Base-by-base conservation (phyloP, 257 asterid species). In the Plantago ovata region DNA sequence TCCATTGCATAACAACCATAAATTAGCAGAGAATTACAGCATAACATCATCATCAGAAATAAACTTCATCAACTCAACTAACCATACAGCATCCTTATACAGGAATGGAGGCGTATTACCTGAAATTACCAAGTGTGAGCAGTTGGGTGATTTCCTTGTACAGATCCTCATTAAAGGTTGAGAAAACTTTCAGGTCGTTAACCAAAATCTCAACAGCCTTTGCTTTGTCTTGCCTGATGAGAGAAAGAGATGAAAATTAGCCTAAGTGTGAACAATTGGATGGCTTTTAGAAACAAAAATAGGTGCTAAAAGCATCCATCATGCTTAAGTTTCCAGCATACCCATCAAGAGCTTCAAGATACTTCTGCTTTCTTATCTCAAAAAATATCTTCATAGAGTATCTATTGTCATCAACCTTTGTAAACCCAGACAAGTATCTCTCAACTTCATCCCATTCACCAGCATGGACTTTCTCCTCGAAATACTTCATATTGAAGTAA, bases 141-240 rank as follows among this genome's bases (percentile, higher is more conserved):
- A 75, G 81, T 63, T 62, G 71, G n/a, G 81, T 67, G 16, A 71
- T 75, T 48, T 75, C 81, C 61, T 71, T 75, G 56, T 57, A 75
- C 10, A 70, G 74, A 13, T 67, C 75, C 59, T 70, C 77, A 45
- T 75, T 71, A 41, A 70, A 75, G 33, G 72, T 39, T 11, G 77
- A 56, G 22, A 75, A 75, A 44, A 71, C 77, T 60, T 67, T 75
- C 53, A 75, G 36, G 46, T 75, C 81, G 48, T 64, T 71, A 0
- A 66, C 69, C 47, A 75, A 73, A 12, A 71, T 65, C 39, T 71
- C 77, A 45, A 75, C 69, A 4, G 81, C 81, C 41, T 63, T 75
- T 1, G 72, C 58, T 38, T 55, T 47, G 43, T 75, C 81, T 6
- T 50, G 63, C 63, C 81, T 75, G 51, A 48, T 20, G 21, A 44